Evolutionary conservation across 2,329 filamentous ascomycete genomes (phyloP), one percentile per base, ranked within the genome.

Genomic region (Colletotrichum falcatum): DNA sequence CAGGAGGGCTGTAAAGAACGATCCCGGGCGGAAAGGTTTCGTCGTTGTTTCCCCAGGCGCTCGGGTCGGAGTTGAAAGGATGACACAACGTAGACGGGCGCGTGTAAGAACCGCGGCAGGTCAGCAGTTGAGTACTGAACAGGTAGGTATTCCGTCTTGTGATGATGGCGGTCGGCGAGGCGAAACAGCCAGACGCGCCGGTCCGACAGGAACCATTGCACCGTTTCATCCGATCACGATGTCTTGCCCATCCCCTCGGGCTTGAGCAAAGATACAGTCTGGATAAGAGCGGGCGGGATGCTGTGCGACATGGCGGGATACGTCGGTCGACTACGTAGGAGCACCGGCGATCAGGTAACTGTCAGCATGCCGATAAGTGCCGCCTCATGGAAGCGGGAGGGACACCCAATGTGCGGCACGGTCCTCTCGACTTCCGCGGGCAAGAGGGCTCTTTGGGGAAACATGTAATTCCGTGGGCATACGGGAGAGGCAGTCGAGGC

Each of bases 11-110:
- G 64, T 30, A 59, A 48, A 48, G 30, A 51, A 56, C 33, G 35
- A 58, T 53, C 64, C 60, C 46, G 39, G 60, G 30, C 59, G 28
- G 54, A 23, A 49, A 49, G 46, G 59, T 69, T 64, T 69, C 60
- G 60, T 61, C 37, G 28, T 58, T 59, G 64, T 71, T 65, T 70
- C 53, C 55, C 33, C 60, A 70, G 44, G 54, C 59, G 69, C 69
- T 61, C 60, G 46, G 65, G 48, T 70, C 35, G 49, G 55, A 49
- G 53, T 16, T 55, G 12, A 35, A 53, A 48, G 26, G 56, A 56
- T 58, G 42, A 30, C 63, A 55, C 33, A 65, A 20, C 42, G 61
- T 63, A 20, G 60, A 64, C 53, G 39, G 18, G 51, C 28, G 39
- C 8, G 35, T 33, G 37, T 18, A 51, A 55, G 54, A 37, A 26